Conservation (phyloP, 148 eudicot genomes). For the Persicaria tinctoria region DNA sequence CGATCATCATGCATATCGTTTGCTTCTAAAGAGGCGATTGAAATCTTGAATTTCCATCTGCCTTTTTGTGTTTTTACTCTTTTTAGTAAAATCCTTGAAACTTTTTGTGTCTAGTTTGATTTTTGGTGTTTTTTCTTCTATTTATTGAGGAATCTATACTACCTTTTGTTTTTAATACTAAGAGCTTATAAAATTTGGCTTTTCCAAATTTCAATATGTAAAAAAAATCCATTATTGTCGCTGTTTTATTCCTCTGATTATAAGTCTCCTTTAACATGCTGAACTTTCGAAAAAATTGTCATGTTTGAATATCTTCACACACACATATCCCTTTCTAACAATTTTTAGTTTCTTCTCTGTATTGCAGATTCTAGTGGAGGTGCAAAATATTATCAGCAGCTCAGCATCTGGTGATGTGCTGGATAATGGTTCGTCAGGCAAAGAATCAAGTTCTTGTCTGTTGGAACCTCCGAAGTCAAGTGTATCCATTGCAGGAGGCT, state of each 20-base stretch:
- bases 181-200: background rate
- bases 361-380: constrained; percentile 87
- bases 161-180: background rate
- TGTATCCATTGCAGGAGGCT: constrained; percentile 69
- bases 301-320: background rate
- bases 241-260: background rate
- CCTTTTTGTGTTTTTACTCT: background rate
- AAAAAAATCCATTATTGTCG: background rate
- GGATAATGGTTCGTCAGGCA: constrained; percentile 48
- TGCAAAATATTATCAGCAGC: constrained; percentile 27
- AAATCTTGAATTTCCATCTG: background rate
- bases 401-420: constrained; percentile 26
- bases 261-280: background rate
- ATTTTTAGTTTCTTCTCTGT: background rate
- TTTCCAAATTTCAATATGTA: background rate
- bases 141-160: background rate
- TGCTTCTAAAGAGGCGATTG: background rate
- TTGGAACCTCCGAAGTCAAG: constrained; percentile 65
- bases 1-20: background rate
- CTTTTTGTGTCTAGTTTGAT: background rate
- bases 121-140: background rate
- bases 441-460: constrained; percentile 39
- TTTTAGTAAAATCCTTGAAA: background rate
- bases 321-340: background rate
- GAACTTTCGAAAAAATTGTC: background rate